Percentiles rank a stretch among this genome's conserved stretches.
phyloP scores from a whole-genome alignment of 2,329 filamentous ascomycete genomes.

The Alternaria sp. region DNA sequence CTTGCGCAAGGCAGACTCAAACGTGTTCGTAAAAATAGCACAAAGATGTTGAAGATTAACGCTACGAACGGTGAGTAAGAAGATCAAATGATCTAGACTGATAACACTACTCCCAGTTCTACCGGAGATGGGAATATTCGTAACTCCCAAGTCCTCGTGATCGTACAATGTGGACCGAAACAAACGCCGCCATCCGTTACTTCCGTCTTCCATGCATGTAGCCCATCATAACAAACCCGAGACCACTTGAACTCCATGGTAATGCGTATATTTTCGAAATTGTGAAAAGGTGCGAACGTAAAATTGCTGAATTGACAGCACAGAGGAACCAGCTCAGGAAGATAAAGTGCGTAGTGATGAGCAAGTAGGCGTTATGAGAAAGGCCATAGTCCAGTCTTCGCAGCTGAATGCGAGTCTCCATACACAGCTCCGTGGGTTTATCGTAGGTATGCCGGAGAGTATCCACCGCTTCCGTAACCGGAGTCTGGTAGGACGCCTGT shows the following conservation, averaged over 20 bases:
- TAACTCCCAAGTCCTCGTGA: constrained; percentile 24
- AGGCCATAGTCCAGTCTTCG: neutral
- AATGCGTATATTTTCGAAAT: constrained; percentile 28
- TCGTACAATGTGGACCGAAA: constrained; percentile 29
- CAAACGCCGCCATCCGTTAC: constrained; percentile 5
- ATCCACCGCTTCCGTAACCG: constrained; percentile 40
- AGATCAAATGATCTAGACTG: neutral
- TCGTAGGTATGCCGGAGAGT: constrained; percentile 25
- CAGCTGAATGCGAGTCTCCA: neutral
- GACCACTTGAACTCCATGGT: constrained; percentile 35
- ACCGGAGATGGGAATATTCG: constrained; percentile 22
- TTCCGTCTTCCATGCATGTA: constrained; percentile 20
- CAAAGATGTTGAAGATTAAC: constrained; percentile 9
- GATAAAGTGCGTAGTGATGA: constrained; percentile 11
- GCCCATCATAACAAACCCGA: constrained; percentile 14
- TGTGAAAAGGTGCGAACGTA: constrained; percentile 16
- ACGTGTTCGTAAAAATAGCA: constrained; percentile 21
- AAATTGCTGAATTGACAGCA: constrained; percentile 21
- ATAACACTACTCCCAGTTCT: constrained; percentile 23
- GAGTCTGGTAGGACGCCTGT: constrained; percentile 38
- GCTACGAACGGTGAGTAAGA: constrained; percentile 2
- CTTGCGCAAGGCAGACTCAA: constrained; percentile 28
- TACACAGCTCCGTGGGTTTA: constrained; percentile 3
- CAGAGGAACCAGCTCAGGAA: constrained; percentile 38
- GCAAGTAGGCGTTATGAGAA: neutral